Evolutionary conservation across 352 stramenopile genomes (phyloP), one percentile per base, ranked within the genome.

Genomic region (Globisporangium viniferum): DNA sequence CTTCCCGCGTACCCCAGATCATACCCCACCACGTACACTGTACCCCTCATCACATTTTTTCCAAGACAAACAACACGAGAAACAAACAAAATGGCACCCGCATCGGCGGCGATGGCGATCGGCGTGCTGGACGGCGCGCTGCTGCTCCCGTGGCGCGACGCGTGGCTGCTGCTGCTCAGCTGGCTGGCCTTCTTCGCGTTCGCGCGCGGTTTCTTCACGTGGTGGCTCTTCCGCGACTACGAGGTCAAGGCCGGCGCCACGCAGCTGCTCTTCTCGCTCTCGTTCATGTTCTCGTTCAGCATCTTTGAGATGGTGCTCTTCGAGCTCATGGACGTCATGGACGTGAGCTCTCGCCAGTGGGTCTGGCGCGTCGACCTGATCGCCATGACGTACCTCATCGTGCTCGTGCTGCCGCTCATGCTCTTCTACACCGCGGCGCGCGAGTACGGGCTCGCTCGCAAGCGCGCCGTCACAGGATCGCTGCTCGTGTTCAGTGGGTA

Each of bases 181-280:
- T 91, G 81, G 80, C 60, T 82, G 36, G 53, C 75, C 6, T 77
- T 85, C 61, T 92, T 93, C 75, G 27, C 82, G 7, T 92, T 92
- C 60, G 82, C 87, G 49, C 84, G 85, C 35, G 77, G 83, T 62
- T 95, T 95, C 77, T 93, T 95, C 77, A 80, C 85, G 24, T 85
- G 77, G 79, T 93, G 87, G 85, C 79, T 95, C 55, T 93, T 95
- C 72, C 84, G 82, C 15, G 87, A 95, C 73, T 95, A 95, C 63
- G 84, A 89, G 33, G 81, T 95, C 62, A 88, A 86, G 59, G 79
- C 72, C 36, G 64, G 60, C 39, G 71, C 68, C 61, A 84, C 84
- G 51, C 85, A 85, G 57, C 64, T 88, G 59, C 79, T 95, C 53
- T 95, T 95, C 75, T 85, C 82, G 44, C 67, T 82, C 10, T 88